Conservation (phyloP, 805 yeast genomes). For the Wickerhamomyces kurtzmanii region DNA sequence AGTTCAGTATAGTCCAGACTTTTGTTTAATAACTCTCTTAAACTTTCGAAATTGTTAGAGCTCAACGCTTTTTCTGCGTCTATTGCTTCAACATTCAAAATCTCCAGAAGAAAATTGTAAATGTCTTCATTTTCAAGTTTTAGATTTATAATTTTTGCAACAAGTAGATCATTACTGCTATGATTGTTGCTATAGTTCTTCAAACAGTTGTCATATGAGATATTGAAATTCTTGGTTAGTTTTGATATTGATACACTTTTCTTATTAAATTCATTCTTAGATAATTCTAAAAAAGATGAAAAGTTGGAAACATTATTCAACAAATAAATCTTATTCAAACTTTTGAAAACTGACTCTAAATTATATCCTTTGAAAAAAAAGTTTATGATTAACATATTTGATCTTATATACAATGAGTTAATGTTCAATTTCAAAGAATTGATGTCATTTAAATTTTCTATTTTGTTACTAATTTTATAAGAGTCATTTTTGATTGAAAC, state of each 20-base stretch:
- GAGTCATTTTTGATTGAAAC: slow-evolving; percentile 15
- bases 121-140: slow-evolving; percentile 32
- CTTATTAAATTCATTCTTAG: slow-evolving; percentile 43
- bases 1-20: slow-evolving; percentile 20
- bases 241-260: slow-evolving; percentile 18
- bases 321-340: slow-evolving; percentile 49
- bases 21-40: slow-evolving; percentile 32
- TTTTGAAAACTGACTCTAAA: slow-evolving; percentile 33
- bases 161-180: slow-evolving; percentile 8
- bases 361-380: slow-evolving; percentile 54
- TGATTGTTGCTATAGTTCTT: slow-evolving; percentile 1
- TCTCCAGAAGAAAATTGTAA: slow-evolving; percentile 32
- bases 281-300: slow-evolving; percentile 39
- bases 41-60: slow-evolving; percentile 30
- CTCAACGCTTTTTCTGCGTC: slow-evolving; percentile 43
- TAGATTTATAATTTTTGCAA: slow-evolving; percentile 18
- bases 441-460: slow-evolving; percentile 20
- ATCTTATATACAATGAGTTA: slow-evolving; percentile 50
- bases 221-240: slow-evolving; percentile 21
- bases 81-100: slow-evolving; percentile 42
- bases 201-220: slow-evolving; percentile 3
- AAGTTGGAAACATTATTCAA: slow-evolving; percentile 41
- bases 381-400: slow-evolving; percentile 51
- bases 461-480: slow-evolving; percentile 8
- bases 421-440: slow-evolving; percentile 41